These are phyloP conservation scores for Chlamydomonas eustigma DNA, from an alignment of 139 green algal species.

Conservation along the genomic window DNA sequence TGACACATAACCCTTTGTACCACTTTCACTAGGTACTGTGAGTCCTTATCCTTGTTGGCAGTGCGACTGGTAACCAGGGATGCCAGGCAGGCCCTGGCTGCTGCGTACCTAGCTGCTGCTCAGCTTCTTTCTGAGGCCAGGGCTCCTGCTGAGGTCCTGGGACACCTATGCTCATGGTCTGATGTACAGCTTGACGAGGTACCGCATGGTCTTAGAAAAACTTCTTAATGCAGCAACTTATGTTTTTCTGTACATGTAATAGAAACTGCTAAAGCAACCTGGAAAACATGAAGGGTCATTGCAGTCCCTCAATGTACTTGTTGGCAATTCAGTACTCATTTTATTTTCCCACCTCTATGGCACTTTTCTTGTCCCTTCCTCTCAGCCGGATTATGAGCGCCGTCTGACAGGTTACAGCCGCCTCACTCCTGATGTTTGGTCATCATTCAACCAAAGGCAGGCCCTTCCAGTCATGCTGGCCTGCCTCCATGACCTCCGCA, in stretches of 20 bases:
- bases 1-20: too few relatives aligned
- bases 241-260: too few relatives aligned
- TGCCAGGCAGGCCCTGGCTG: slow-evolving; percentile 39
- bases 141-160: background rate
- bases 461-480: slow-evolving; percentile 59
- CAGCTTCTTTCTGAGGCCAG: slow-evolving; percentile 21
- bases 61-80: slow-evolving; percentile 46
- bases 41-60: slow-evolving; percentile 52
- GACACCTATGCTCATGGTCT: slow-evolving; percentile 32
- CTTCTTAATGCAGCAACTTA: too few relatives aligned
- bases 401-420: slow-evolving; percentile 59
- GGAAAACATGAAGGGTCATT: too few relatives aligned
- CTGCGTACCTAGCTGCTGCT: slow-evolving; percentile 45
- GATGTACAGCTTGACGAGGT: slow-evolving; percentile 30
- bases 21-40: slow-evolving; percentile 53
- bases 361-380: background rate
- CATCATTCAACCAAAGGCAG: slow-evolving; percentile 15
- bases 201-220: too few relatives aligned
- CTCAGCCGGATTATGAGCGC: background rate
- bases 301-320: too few relatives aligned
- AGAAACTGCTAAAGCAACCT: too few relatives aligned
- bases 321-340: too few relatives aligned
- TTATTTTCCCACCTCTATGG: background rate
- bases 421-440: slow-evolving; percentile 47
- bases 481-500: slow-evolving; percentile 58